A percentile compares a stretch with the other conserved stretches of the same genome.
Evolutionary conservation across 768 basidiomycete genomes (phyloP).

Genomic region (Podaxis pistillaris): DNA sequence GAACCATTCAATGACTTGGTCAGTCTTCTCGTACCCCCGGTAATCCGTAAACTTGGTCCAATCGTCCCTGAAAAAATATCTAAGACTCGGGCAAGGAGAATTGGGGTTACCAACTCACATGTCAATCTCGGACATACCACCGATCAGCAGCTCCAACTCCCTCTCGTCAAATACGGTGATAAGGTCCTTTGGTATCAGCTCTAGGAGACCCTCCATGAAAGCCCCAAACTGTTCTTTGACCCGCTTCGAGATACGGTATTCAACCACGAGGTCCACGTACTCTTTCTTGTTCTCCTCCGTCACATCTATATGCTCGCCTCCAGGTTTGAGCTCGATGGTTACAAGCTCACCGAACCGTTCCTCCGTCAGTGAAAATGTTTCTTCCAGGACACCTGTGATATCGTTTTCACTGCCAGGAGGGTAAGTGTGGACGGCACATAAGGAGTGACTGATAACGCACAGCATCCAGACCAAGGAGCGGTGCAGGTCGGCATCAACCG

Average conservation of each 20-base stretch:
- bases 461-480: constrained; percentile 75
- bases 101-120: constrained; percentile 45
- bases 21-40: constrained; percentile 81
- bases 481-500: constrained; percentile 66
- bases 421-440: background rate
- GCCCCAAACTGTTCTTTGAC: constrained; percentile 83
- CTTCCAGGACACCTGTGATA: constrained; percentile 72
- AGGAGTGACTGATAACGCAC: constrained; percentile 34
- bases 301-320: constrained; percentile 59
- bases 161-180: constrained; percentile 90
- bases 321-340: constrained; percentile 62
- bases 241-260: constrained; percentile 79
- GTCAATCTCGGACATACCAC: constrained; percentile 91
- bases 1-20: constrained; percentile 93
- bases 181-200: constrained; percentile 80
- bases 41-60: constrained; percentile 96
- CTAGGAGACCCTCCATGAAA: constrained; percentile 83
- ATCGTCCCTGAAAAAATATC: constrained; percentile 56
- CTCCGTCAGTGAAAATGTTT: constrained; percentile 69
- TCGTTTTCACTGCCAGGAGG: constrained; percentile 57
- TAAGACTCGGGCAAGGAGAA: constrained; percentile 2
- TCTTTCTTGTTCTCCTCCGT: constrained; percentile 78
- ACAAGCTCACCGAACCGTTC: constrained; percentile 75
- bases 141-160: constrained; percentile 86
- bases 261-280: constrained; percentile 74